Evolutionary conservation across 2,329 filamentous ascomycete genomes (phyloP).

Genomic region (Epicoccum nigrum): DNA sequence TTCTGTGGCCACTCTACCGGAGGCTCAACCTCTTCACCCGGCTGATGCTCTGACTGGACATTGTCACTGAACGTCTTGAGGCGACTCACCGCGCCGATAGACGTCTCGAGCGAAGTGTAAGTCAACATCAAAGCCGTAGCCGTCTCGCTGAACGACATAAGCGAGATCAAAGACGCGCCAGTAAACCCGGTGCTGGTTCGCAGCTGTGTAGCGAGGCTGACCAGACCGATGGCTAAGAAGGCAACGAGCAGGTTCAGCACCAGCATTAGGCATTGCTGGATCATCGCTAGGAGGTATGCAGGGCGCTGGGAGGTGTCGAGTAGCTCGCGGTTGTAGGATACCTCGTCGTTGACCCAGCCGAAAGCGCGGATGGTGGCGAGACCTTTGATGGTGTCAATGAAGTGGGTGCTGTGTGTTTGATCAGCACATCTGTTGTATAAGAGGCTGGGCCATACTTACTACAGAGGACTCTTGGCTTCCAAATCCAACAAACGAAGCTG

Average conservation of each 20-base stretch:
- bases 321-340: conserved; percentile 4
- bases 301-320: conserved; percentile 48
- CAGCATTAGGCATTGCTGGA: conserved; percentile 47
- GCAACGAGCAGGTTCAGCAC: conserved; percentile 40
- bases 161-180: conserved; percentile 17
- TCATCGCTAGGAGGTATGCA: conserved; percentile 45
- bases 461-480: conserved; percentile 55
- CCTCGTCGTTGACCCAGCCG: conserved; percentile 43
- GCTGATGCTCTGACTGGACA: conserved; percentile 16
- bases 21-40: conserved; percentile 16
- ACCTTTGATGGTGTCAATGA: conserved; percentile 55
- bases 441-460: conserved; percentile 23
- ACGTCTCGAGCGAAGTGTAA: conserved; percentile 16
- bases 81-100: conserved; percentile 22
- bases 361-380: conserved; percentile 57
- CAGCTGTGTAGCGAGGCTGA: conserved; percentile 30
- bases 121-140: background rate
- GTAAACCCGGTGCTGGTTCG: conserved; percentile 17
- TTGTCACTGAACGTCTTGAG: conserved; percentile 20
- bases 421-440: background rate
- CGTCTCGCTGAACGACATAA: conserved; percentile 13
- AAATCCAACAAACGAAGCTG: conserved; percentile 58
- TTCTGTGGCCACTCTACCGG: conserved; percentile 17
- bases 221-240: conserved; percentile 39
- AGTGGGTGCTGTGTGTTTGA: conserved; percentile 44